Evolutionary conservation across 2,329 filamentous ascomycete genomes (phyloP).

Genomic region (Diaporthe caulivora): DNA sequence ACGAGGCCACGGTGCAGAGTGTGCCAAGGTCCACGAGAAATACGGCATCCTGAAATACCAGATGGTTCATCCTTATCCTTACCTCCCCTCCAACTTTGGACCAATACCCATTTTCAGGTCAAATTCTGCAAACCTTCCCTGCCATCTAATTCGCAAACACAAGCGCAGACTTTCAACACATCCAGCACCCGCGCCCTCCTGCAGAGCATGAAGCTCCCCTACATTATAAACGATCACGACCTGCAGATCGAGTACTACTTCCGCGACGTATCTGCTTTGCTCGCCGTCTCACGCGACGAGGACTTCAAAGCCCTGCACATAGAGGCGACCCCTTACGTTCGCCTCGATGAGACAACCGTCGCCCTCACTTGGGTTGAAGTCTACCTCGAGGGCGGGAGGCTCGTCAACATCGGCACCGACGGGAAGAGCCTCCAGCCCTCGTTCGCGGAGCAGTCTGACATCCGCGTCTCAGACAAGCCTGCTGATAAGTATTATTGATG

Average conservation of each 20-base stretch:
- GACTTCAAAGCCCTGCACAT: not conserved
- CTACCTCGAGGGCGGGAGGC: not conserved
- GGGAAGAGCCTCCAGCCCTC: conserved; percentile 20
- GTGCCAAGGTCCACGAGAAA: conserved; percentile 2
- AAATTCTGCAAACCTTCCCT: no score
- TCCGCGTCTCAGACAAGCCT: not conserved
- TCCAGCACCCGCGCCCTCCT: conserved; percentile 8
- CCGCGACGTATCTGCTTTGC: not conserved
- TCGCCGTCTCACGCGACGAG: not conserved
- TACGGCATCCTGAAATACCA: not conserved
- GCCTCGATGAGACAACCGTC: not conserved
- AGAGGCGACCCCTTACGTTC: not conserved
- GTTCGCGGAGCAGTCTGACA: conserved; percentile 13
- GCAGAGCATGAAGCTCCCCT: conserved; percentile 3
- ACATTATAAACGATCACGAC: conserved; percentile 7
- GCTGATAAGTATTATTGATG: conserved; percentile 22
- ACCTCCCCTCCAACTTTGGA: not conserved
- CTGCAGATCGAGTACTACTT: conserved; percentile 3
- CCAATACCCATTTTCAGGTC: no score
- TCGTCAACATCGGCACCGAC: not conserved
- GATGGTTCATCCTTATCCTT: not conserved
- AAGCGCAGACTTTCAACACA: conserved; percentile 8
- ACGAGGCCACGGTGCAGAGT: not conserved
- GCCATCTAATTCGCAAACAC: not conserved
- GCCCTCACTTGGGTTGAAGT: not conserved